phyloP scores from a whole-genome alignment of 2,329 filamentous ascomycete genomes.

The Sclerotinia nivalis region DNA sequence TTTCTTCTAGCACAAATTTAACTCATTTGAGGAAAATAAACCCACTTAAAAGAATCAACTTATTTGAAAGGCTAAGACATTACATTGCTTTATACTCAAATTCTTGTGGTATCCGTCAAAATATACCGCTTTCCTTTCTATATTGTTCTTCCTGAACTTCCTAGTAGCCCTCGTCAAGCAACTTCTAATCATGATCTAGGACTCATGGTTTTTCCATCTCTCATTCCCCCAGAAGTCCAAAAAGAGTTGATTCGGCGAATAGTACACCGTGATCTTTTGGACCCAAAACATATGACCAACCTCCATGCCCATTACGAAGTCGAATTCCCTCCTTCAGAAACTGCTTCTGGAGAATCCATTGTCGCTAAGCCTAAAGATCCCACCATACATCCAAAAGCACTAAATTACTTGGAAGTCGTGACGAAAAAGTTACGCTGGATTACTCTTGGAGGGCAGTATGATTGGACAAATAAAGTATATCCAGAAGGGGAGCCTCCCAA shows the following conservation, averaged over 20 bases:
- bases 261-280: constrained; percentile 74
- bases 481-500: constrained; percentile 64
- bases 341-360: constrained; percentile 37
- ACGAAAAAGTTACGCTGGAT: constrained; percentile 87
- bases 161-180: constrained; percentile 1
- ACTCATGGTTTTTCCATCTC: constrained; percentile 72
- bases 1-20: background rate
- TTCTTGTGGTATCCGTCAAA: background rate
- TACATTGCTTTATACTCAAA: background rate
- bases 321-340: constrained; percentile 52
- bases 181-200: constrained; percentile 53
- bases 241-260: constrained; percentile 68
- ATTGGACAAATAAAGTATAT: constrained; percentile 89
- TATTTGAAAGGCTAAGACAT: background rate
- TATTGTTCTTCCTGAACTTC: too few relatives aligned
- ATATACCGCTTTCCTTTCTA: background rate
- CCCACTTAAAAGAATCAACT: background rate
- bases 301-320: constrained; percentile 80
- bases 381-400: constrained; percentile 65
- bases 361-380: constrained; percentile 70
- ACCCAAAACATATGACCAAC: constrained; percentile 79
- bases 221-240: constrained; percentile 72
- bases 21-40: background rate
- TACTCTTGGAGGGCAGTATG: constrained; percentile 92
- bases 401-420: constrained; percentile 69